Evolutionary conservation across 352 stramenopile genomes (phyloP), one percentile per base, ranked within the genome.

Genomic region (Pelagophyceae sp.): DNA sequence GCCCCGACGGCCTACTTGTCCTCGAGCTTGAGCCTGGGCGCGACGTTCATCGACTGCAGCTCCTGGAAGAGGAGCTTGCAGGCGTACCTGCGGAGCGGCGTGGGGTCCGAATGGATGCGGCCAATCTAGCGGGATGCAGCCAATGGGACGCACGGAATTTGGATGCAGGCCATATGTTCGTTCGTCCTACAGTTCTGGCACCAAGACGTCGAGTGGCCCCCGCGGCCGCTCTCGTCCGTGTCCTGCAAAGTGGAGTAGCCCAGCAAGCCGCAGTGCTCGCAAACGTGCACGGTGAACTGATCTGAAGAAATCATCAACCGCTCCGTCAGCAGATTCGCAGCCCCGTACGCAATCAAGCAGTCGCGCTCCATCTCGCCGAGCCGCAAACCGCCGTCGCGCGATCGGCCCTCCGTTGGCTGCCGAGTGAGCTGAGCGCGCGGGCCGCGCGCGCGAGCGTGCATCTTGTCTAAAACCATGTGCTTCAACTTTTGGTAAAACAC

Each of bases 381-480:
- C 77, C 97, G 95, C 74, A 99, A 85, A 72, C 97, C 97, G 81
- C 97, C 97, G 80, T 99, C 95, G 40, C 96, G 92, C 61, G 93
- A 96, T 35, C 96, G 79, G 40, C 97, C 97, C 89, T 99, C 96
- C 2, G 96, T 99, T 23, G 97, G 97, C 85, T 99, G 97, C 0
- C 96, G 90, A 60, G 97, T 99, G 0, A 99, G 88, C 32, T 90
- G 84, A 75, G 94, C 95, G 33, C 95, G 90, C 40, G 95, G 95
- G 25, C 95, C 95, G 61, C 95, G 88, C 27, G 96, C 93, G 78
- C 97, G 90, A 29, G 96, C 96, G 84, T 99, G 96, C 90, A 99
- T 98, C 87, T 99, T 99, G 87, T 99, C 97, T 88, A 99, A 95
- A n/a, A 99, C 97, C 97, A 99, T 99, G 84, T 99, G 97, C 87